Conservation (phyloP, 495 filamentous ascomycete species). For the Penicillium egyptiacum region DNA sequence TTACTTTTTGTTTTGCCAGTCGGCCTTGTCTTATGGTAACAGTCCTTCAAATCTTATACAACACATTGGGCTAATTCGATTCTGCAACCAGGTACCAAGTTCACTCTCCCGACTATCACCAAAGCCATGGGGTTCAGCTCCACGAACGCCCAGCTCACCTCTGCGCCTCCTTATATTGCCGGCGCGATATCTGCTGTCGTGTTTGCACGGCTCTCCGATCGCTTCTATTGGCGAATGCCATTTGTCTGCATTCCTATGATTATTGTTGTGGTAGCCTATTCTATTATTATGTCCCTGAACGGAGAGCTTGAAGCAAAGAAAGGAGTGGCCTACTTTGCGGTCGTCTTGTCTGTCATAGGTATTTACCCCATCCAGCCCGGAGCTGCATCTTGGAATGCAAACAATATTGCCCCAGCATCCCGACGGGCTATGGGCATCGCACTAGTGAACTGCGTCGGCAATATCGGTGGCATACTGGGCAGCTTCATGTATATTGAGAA, state of each 20-base stretch:
- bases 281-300: constrained; percentile 3
- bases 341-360: constrained; percentile 1
- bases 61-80: neutral
- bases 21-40: constrained; percentile 30
- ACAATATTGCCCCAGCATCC: constrained; percentile 10
- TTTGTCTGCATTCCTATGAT: constrained; percentile 1
- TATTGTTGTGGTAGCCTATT: neutral
- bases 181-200: constrained; percentile 4
- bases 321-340: constrained; percentile 3
- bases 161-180: constrained; percentile 1
- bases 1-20: constrained; percentile 31
- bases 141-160: neutral
- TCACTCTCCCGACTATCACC: constrained; percentile 3
- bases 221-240: constrained; percentile 6
- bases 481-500: constrained; percentile 12
- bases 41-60: too few relatives aligned
- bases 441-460: constrained; percentile 10
- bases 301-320: neutral
- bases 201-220: neutral
- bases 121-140: constrained; percentile 4
- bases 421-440: constrained; percentile 12
- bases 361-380: constrained; percentile 11
- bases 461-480: constrained; percentile 13
- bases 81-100: constrained; percentile 2
- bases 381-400: constrained; percentile 6